phyloP scores from a whole-genome alignment of 2,329 filamentous ascomycete species.

The Cercospora nicotianae region DNA sequence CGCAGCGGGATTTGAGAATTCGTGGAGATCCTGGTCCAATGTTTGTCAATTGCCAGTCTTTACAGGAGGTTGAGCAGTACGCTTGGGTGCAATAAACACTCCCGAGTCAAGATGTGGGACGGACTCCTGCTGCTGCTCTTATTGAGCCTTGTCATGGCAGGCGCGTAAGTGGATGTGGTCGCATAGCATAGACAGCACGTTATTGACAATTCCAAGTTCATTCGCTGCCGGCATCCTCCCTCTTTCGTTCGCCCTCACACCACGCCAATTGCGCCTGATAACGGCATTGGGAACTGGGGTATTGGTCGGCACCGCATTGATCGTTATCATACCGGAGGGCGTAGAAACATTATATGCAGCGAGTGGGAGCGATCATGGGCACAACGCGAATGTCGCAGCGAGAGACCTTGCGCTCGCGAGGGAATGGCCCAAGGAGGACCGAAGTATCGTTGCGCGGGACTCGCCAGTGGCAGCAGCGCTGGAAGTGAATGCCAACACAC shows the following conservation, averaged over 20 bases:
- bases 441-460: neutral
- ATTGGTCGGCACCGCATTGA: slow-evolving; percentile 88
- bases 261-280: slow-evolving; percentile 82
- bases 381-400: slow-evolving; percentile 14
- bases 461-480: slow-evolving; percentile 5
- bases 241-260: slow-evolving; percentile 81
- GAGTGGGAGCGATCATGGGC: slow-evolving; percentile 26
- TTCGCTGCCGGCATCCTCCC: slow-evolving; percentile 91
- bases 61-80: neutral
- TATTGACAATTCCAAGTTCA: slow-evolving; percentile 60
- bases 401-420: neutral
- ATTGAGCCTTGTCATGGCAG: slow-evolving; percentile 65
- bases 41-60: neutral
- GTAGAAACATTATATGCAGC: slow-evolving; percentile 81
- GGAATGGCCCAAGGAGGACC: neutral
- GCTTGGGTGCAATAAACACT: neutral
- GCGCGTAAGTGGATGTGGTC: slow-evolving; percentile 55
- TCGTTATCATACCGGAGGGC: slow-evolving; percentile 96
- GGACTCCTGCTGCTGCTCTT: slow-evolving; percentile 65
- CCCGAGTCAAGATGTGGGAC: slow-evolving; percentile 52
- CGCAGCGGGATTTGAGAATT: neutral
- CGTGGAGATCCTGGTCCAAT: neutral
- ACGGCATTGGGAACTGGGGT: slow-evolving; percentile 92
- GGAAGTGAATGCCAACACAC: slow-evolving; percentile 8
- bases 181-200: neutral